These are phyloP conservation scores for Penicillium malachiteum DNA, from an alignment of 495 filamentous ascomycete species.

Conservation along the genomic window DNA sequence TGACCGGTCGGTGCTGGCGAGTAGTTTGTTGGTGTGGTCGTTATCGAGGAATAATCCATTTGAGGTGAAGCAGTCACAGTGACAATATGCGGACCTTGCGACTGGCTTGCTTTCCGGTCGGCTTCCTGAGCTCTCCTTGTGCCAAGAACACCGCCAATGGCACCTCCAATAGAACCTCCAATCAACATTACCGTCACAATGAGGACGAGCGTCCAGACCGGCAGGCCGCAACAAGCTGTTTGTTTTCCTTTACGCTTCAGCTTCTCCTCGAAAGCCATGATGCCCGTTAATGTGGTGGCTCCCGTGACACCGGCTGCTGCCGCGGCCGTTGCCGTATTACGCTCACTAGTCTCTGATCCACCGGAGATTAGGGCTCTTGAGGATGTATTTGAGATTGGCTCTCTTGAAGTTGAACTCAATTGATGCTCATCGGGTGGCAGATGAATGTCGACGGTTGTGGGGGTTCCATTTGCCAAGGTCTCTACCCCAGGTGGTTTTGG, in stretches of 20 bases:
- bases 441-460: slow-evolving; percentile 14
- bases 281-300: slow-evolving; percentile 23
- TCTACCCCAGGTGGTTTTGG: slow-evolving; percentile 36
- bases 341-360: slow-evolving; percentile 7
- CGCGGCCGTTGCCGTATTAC: background rate
- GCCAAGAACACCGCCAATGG: slow-evolving; percentile 58
- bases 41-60: slow-evolving; percentile 63
- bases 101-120: slow-evolving; percentile 11
- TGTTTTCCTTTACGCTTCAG: slow-evolving; percentile 57
- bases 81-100: slow-evolving; percentile 38
- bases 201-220: slow-evolving; percentile 66
- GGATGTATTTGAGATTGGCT: slow-evolving; percentile 48
- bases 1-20: slow-evolving; percentile 62
- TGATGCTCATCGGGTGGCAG: slow-evolving; percentile 22
- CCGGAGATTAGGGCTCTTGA: slow-evolving; percentile 30
- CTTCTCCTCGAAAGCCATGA: slow-evolving; percentile 53
- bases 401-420: slow-evolving; percentile 19
- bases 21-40: slow-evolving; percentile 56
- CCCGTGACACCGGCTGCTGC: background rate
- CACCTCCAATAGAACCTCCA: slow-evolving; percentile 54
- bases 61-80: slow-evolving; percentile 55
- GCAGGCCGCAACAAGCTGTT: slow-evolving; percentile 62
- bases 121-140: slow-evolving; percentile 39
- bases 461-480: slow-evolving; percentile 6
- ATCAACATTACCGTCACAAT: slow-evolving; percentile 55